These are phyloP conservation scores for Beauveria sp. DNA, from an alignment of 2,329 filamentous ascomycete species.

Conservation along the genomic window DNA sequence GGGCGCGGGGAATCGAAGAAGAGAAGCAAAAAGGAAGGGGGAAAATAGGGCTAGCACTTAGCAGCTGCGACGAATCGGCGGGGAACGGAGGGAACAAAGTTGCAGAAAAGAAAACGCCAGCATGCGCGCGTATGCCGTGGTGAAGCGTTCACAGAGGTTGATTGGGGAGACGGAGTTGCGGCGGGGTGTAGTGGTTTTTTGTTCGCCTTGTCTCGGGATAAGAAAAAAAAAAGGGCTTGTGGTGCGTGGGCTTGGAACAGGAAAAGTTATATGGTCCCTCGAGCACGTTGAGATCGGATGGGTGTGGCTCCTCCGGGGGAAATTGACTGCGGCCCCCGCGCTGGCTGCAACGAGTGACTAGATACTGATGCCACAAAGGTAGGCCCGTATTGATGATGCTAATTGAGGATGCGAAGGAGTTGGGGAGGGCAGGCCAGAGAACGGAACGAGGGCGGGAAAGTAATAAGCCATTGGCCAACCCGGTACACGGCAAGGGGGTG, in stretches of 20 bases:
- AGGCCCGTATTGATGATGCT: background rate
- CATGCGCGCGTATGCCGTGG: constrained; percentile 8
- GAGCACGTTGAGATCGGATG: constrained; percentile 4
- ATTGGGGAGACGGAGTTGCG: background rate
- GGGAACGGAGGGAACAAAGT: background rate
- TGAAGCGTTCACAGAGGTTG: constrained; percentile 7
- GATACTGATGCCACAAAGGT: background rate
- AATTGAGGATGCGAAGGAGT: background rate
- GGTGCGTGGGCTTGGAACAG: background rate
- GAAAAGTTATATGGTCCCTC: constrained; percentile 6
- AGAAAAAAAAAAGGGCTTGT: background rate
- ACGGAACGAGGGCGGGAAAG: background rate
- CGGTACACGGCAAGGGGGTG: constrained; percentile 3
- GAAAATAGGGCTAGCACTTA: background rate
- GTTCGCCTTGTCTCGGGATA: constrained; percentile 15
- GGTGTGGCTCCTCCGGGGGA: background rate
- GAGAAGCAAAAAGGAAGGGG: background rate
- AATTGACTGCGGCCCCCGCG: constrained; percentile 1
- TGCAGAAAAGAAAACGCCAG: background rate
- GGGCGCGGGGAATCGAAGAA: background rate
- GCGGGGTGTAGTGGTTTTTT: constrained; percentile 1
- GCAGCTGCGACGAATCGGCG: background rate
- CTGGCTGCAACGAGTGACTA: background rate
- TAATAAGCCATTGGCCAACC: background rate
- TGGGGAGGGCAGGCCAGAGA: background rate